Evolutionary conservation across 305 asterid genomes (phyloP), one percentile per base, ranked within the genome.

Genomic region (Fraxinus nigra): DNA sequence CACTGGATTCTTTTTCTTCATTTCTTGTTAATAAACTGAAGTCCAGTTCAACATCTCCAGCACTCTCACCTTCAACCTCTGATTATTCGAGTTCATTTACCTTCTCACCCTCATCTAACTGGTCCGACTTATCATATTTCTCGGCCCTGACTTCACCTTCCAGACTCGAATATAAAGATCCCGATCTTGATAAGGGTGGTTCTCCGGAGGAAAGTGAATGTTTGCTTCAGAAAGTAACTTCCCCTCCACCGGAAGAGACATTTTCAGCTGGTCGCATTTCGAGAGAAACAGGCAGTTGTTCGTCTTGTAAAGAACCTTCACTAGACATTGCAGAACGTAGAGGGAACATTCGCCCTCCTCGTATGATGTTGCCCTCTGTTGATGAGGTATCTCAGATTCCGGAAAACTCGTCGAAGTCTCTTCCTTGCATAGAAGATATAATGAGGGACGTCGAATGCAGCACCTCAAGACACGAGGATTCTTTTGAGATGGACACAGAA

Each of bases 81-180:
- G 92, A 89, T 77, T 83, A 87, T 80, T 86, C 92, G 22, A 84
- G 91, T 82, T 88, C 89, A 38, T 88, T 86, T 78, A 85, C 89
- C 73, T 87, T 86, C 82, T 90, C 91, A 24, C 94, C 92, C 63
- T 82, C 92, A 7, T 90, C 92, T 82, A 86, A 90, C 84, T 91
- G 88, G 90, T 89, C 91, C 10, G 91, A 89, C 83, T 76, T 85
- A 77, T 80, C 91, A 14, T 85, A 79, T 82, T 67, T 82, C 28
- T 86, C 93, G 34, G 88, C 92, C 70, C 90, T 85, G 78, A 89
- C 90, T 54, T 87, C 92, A 51, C 93, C 91, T 26, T 79, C 88
- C 11, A 84, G 81, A 34, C 67, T 77, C 40, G 87, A 86, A 78
- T 77, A 79, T 20, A 81, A 77, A 34, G 85, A 85, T 82, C 74